These are phyloP conservation scores for Hypoxylon sp. DNA, from an alignment of 2,329 filamentous ascomycete genomes.

Conservation along the genomic window DNA sequence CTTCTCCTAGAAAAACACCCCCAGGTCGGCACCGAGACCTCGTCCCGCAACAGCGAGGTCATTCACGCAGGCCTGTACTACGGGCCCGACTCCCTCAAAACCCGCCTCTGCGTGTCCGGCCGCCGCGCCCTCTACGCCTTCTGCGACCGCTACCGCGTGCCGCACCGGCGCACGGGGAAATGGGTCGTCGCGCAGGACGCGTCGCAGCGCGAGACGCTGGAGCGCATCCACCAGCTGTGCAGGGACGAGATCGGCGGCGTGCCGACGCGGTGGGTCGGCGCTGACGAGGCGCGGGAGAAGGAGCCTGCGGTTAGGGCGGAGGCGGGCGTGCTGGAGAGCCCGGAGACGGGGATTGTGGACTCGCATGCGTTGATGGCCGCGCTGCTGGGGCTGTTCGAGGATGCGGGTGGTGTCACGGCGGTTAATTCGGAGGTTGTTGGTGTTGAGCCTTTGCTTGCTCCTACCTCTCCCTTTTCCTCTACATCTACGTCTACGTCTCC, in stretches of 20 bases:
- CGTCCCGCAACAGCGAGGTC: slow-evolving; percentile 92
- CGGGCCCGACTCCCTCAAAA: slow-evolving; percentile 81
- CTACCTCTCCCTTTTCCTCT: background rate
- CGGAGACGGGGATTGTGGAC: slow-evolving; percentile 91
- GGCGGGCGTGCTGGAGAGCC: slow-evolving; percentile 83
- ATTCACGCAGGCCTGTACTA: slow-evolving; percentile 98
- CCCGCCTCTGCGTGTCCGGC: slow-evolving; percentile 83
- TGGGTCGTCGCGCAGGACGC: slow-evolving; percentile 93
- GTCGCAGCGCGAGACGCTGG: slow-evolving; percentile 75
- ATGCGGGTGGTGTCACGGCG: slow-evolving; percentile 81
- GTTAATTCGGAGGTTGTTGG: slow-evolving; percentile 75
- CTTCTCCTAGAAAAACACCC: slow-evolving; percentile 86
- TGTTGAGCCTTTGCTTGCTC: slow-evolving; percentile 66
- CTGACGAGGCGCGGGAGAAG: slow-evolving; percentile 71
- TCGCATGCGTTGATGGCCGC: slow-evolving; percentile 87
- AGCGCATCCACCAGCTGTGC: slow-evolving; percentile 66
- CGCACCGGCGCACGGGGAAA: slow-evolving; percentile 84
- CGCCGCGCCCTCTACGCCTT: slow-evolving; percentile 83
- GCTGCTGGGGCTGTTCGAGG: slow-evolving; percentile 82
- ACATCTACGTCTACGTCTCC: too few species aligned
- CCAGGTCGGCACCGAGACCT: slow-evolving; percentile 85
- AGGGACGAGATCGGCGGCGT: slow-evolving; percentile 64
- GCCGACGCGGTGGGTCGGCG: slow-evolving; percentile 78
- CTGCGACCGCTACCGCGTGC: slow-evolving; percentile 77
- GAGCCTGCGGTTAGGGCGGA: slow-evolving; percentile 84